Evolutionary conservation across 1,284 basidiomycete genomes (phyloP).

Genomic region (Microbotryomycetes sp.): DNA sequence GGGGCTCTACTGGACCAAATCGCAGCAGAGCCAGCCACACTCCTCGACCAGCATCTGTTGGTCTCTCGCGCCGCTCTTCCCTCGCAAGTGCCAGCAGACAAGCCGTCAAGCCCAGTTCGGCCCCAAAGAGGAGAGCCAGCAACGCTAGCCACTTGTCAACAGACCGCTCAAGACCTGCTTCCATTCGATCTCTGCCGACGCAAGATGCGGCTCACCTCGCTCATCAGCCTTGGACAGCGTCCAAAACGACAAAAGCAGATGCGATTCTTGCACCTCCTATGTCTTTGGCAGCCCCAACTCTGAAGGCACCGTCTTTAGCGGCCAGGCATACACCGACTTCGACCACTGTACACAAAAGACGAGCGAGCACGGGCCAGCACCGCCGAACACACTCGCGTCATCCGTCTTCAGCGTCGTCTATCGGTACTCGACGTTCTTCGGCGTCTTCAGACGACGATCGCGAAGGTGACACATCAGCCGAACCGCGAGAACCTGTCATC

Average conservation of each 20-base stretch:
- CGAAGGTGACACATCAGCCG: neutral
- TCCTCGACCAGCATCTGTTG: constrained; percentile 41
- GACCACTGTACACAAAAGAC: neutral
- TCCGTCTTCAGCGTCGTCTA: neutral
- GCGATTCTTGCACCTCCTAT: constrained; percentile 36
- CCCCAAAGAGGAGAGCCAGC: constrained; percentile 31
- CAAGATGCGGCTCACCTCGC: constrained; percentile 28
- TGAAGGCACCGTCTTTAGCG: constrained; percentile 3
- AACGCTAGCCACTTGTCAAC: constrained; percentile 39
- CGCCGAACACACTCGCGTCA: neutral
- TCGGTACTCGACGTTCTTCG: neutral
- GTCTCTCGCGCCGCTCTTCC: constrained; percentile 38
- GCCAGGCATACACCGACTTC: neutral
- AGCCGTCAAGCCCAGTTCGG: constrained; percentile 15
- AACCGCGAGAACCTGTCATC: neutral
- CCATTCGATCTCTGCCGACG: constrained; percentile 25
- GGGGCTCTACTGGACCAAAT: neutral
- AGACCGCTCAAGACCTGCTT: constrained; percentile 37
- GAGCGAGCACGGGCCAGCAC: neutral
- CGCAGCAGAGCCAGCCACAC: neutral
- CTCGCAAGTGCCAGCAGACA: constrained; percentile 31
- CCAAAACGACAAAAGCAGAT: no score
- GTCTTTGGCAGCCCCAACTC: constrained; percentile 13
- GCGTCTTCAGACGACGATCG: neutral
- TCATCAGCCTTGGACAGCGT: constrained; percentile 10